phyloP scores from a whole-genome alignment of 768 basidiomycete species.

The Fomitopsis pulvina region DNA sequence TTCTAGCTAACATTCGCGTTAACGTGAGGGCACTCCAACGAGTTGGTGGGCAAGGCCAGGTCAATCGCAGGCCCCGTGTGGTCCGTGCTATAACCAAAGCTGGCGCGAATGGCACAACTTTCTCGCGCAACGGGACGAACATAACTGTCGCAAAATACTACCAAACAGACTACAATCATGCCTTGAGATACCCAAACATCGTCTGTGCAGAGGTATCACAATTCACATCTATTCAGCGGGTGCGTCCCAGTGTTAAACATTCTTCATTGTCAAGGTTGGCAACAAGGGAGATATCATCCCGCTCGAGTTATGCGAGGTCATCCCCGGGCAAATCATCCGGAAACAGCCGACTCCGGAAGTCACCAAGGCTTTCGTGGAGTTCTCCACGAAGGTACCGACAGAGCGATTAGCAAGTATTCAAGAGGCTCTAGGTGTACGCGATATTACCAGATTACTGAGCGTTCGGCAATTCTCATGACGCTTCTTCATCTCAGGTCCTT shows the following conservation, averaged over 20 bases:
- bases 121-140: slow-evolving; percentile 47
- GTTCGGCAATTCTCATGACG: slow-evolving; percentile 37
- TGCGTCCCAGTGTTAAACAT: too few species aligned
- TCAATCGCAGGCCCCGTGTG: slow-evolving; percentile 42
- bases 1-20: slow-evolving; percentile 47
- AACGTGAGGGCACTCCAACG: slow-evolving; percentile 8
- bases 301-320: slow-evolving; percentile 58
- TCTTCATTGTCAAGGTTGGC: slow-evolving; percentile 35
- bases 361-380: slow-evolving; percentile 53
- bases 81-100: slow-evolving; percentile 50
- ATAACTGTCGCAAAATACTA: slow-evolving; percentile 64
- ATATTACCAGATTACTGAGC: background rate
- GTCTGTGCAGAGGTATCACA: slow-evolving; percentile 59
- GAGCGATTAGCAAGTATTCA: slow-evolving; percentile 51
- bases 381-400: slow-evolving; percentile 56
- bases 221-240: background rate
- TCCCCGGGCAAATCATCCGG: slow-evolving; percentile 61
- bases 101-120: slow-evolving; percentile 48
- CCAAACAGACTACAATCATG: slow-evolving; percentile 40
- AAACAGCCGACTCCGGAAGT: slow-evolving; percentile 66
- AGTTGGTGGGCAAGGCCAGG: background rate
- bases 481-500: slow-evolving; percentile 12
- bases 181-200: slow-evolving; percentile 53
- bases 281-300: slow-evolving; percentile 41
- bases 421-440: slow-evolving; percentile 44